Evolutionary conservation across 2,329 filamentous ascomycete species (phyloP).

Genomic region (Dactylellina haptotyla): DNA sequence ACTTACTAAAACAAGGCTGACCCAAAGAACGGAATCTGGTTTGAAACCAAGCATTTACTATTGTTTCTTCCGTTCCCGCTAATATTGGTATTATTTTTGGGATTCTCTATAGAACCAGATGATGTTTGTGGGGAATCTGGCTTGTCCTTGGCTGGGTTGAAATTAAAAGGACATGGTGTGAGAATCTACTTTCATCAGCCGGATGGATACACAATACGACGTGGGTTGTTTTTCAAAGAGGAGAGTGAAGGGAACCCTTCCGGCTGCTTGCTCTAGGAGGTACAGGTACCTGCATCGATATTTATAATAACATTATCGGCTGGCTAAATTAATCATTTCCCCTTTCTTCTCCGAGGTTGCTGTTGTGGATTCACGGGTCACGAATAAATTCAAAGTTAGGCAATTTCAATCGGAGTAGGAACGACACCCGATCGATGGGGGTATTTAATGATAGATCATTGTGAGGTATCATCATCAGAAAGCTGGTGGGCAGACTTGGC

Average conservation of each 20-base stretch:
- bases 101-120: background rate
- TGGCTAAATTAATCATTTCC: too few species aligned
- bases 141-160: background rate
- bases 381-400: background rate
- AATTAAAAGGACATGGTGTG: slow-evolving; percentile 1
- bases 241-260: too few species aligned
- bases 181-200: too few species aligned
- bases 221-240: too few species aligned
- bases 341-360: background rate
- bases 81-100: background rate
- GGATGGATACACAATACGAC: too few species aligned
- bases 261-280: too few species aligned
- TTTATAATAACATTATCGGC: too few species aligned
- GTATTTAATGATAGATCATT: background rate
- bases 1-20: too few species aligned
- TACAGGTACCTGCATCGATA: too few species aligned
- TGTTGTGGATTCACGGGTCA: too few species aligned
- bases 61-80: background rate
- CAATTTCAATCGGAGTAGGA: background rate
- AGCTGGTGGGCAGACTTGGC: slow-evolving; percentile 5
- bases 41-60: too few species aligned
- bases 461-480: slow-evolving; percentile 1
- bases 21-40: too few species aligned
- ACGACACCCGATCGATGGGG: background rate
- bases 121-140: background rate